Percentiles rank a stretch among this genome's conserved stretches.
phyloP scores from a whole-genome alignment of 441 rosid genomes.

The Pelargonium myrrhifolium region DNA sequence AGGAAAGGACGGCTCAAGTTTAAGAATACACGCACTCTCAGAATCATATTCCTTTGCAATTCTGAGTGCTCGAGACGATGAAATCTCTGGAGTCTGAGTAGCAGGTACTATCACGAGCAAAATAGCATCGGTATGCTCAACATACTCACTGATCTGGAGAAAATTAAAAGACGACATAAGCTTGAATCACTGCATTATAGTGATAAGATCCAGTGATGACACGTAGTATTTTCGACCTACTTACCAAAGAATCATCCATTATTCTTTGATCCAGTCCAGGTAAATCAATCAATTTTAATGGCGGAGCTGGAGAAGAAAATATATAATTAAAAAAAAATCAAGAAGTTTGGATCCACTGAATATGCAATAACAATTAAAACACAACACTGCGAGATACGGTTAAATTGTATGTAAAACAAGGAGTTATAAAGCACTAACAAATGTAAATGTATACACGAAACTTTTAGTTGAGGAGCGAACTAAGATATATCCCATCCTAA shows the following conservation, averaged over 20 bases:
- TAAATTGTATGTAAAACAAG: background rate
- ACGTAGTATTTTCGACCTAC: conserved; percentile 1
- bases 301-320: conserved; percentile 54
- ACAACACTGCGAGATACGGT: background rate
- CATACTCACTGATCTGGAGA: conserved; percentile 66
- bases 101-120: conserved; percentile 82
- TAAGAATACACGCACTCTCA: conserved; percentile 41
- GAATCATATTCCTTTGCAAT: conserved; percentile 79
- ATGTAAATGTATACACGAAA: background rate
- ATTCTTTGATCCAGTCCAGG: conserved; percentile 95
- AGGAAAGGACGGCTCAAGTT: background rate
- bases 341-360: background rate
- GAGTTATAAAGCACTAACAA: background rate
- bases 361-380: background rate
- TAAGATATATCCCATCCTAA: background rate
- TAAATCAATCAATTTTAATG: conserved; percentile 74
- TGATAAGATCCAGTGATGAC: background rate
- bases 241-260: conserved; percentile 65
- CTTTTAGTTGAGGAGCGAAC: background rate
- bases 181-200: conserved; percentile 1
- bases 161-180: conserved; percentile 18
- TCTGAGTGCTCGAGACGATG: conserved; percentile 77
- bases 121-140: conserved; percentile 75
- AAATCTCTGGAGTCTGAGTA: conserved; percentile 72
- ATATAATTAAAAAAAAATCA: background rate